phyloP scores from a whole-genome alignment of 2,329 filamentous ascomycete genomes.

The Didymella segeticola region DNA sequence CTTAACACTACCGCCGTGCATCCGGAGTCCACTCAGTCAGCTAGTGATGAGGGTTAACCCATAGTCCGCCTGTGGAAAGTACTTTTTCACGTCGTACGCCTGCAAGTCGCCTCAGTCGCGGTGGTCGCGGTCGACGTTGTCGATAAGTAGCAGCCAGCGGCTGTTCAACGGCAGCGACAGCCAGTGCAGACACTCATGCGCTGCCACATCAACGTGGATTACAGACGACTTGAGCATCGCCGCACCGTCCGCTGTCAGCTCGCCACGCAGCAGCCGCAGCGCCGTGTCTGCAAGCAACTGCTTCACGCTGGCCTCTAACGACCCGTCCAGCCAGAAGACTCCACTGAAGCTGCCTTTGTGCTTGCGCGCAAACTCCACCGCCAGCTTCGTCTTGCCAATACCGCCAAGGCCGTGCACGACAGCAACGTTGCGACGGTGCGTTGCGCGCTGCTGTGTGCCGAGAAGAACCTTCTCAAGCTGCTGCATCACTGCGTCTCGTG shows the following conservation, averaged over 20 bases:
- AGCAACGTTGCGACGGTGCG: background rate
- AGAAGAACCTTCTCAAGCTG: background rate
- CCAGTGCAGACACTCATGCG: background rate
- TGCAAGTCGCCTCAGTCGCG: conserved; percentile 5
- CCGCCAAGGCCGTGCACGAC: conserved; percentile 1
- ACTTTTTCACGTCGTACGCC: conserved; percentile 12
- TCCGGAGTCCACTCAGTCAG: background rate
- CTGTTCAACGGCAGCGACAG: conserved; percentile 17
- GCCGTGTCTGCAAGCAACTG: conserved; percentile 16
- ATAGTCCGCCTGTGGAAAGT: background rate
- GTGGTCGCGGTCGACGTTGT: conserved; percentile 30
- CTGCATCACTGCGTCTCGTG: background rate
- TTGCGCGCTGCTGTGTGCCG: background rate
- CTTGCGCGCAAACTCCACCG: background rate
- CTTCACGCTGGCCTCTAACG: conserved; percentile 14
- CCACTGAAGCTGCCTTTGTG: background rate
- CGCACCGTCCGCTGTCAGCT: conserved; percentile 19
- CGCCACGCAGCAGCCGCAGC: conserved; percentile 4
- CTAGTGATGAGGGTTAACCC: background rate
- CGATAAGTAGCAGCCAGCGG: conserved; percentile 27
- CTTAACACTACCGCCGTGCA: background rate
- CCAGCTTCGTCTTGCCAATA: conserved; percentile 16
- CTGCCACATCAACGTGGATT: background rate
- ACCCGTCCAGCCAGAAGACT: conserved; percentile 5
- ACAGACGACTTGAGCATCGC: background rate